Base-by-base conservation (phyloP, 441 rosid genomes). In the Adansonia grandidieri region DNA sequence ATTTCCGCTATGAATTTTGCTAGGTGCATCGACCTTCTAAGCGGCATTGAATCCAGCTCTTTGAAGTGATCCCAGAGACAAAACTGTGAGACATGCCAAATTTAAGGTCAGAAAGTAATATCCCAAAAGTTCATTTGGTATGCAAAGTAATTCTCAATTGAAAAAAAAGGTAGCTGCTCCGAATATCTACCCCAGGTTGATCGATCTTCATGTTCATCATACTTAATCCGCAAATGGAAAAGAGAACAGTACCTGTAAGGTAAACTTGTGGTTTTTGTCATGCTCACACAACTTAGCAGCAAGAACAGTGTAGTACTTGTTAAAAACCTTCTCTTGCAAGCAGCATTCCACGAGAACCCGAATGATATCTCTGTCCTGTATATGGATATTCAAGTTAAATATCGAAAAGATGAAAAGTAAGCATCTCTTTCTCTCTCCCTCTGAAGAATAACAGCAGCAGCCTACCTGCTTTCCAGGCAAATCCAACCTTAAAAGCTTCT, bases 31-130 rank as follows among this genome's bases (percentile, higher is more conserved):
- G 97, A 92, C 83, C 97, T 89, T 72, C 76, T 71, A 65, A 92
- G 94, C 22, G 84, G 86, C 92, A 87, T 88, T 0, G 93, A 81
- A 75, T 92, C 94, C 68, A 92, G 85, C 89, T 90, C 94, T 66
- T 89, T 93, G 78, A 89, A 93, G 76, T 91, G 96, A 81, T 95
- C 99, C 96, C 98, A 91, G 10, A 93, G 75, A 81, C 97, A 92
- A 83, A 75, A 91, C 98, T 95, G 94, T 76, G 66, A 57, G 60
- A 67, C 75, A 86, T 6, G 58, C 4, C 28, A 56, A 65, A 76
- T 61, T 4, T 10, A 28, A 71, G 24, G 37, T 71, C 47, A 17
- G 8, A 50, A 24, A 50, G 15, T 37, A n/a, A 32, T 45, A 66
- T 0, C 40, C 40, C 9, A 56, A 50, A 32, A 15, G 28, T 72